These are phyloP conservation scores for Corchorus olitorius DNA, from an alignment of 345 rosid species.

Conservation along the genomic window DNA sequence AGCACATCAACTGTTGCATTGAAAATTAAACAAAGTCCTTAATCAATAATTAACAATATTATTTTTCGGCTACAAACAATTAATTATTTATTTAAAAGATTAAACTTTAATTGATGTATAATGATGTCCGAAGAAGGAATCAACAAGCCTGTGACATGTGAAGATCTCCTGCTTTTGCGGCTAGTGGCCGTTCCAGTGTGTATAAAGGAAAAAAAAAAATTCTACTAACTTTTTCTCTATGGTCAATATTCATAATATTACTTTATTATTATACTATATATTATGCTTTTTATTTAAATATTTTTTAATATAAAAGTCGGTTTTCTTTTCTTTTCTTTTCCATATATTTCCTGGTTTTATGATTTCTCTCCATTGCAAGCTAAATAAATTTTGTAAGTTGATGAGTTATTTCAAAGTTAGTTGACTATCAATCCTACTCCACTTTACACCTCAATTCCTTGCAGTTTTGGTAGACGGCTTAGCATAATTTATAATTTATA, in stretches of 20 bases:
- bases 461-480: neutral
- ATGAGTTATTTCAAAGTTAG: constrained; percentile 20
- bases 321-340: neutral
- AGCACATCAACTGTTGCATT: constrained; percentile 24
- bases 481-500: neutral
- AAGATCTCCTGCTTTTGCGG: constrained; percentile 61
- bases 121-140: constrained; percentile 43
- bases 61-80: constrained; percentile 8
- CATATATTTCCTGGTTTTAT: neutral
- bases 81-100: constrained; percentile 26
- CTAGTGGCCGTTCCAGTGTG: constrained; percentile 26
- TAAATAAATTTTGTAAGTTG: neutral
- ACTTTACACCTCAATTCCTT: constrained; percentile 13
- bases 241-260: constrained; percentile 5
- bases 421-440: neutral
- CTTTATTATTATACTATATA: neutral
- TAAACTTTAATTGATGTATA: constrained; percentile 41
- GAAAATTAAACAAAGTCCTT: neutral
- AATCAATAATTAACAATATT: neutral
- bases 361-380: neutral
- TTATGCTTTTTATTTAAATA: neutral
- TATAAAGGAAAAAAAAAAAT: constrained; percentile 11
- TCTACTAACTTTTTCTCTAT: neutral
- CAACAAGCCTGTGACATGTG: constrained; percentile 42
- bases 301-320: neutral